These are phyloP conservation scores for Aspergillus japonicus DNA, from an alignment of 2,329 filamentous ascomycete species.

Conservation along the genomic window DNA sequence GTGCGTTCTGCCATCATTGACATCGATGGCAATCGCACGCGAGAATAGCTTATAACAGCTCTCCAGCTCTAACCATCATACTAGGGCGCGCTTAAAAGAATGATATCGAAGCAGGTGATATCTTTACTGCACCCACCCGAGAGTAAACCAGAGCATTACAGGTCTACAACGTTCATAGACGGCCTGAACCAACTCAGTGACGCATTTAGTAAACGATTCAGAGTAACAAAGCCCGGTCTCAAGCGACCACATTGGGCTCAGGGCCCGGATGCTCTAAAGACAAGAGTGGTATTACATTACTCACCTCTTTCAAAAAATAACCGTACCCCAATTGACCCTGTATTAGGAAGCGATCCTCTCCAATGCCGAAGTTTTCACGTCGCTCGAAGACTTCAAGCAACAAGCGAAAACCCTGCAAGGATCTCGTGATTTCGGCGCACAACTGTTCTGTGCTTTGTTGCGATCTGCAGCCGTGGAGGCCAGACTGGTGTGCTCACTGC, in stretches of 20 bases:
- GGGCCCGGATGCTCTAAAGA: slow-evolving; percentile 58
- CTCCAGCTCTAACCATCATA: not conserved
- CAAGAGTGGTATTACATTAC: slow-evolving; percentile 45
- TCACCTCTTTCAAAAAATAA: slow-evolving; percentile 13
- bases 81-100: slow-evolving; percentile 54
- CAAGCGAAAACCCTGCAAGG: slow-evolving; percentile 70
- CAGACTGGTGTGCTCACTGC: slow-evolving; percentile 85
- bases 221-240: slow-evolving; percentile 68
- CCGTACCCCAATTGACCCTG: slow-evolving; percentile 14
- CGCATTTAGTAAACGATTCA: slow-evolving; percentile 69
- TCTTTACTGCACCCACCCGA: slow-evolving; percentile 67
- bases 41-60: not conserved
- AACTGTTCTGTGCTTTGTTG: slow-evolving; percentile 85
- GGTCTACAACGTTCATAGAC: slow-evolving; percentile 72
- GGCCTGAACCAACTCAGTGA: slow-evolving; percentile 69
- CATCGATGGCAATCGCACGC: not conserved
- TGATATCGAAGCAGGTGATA: slow-evolving; percentile 66
- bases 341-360: slow-evolving; percentile 56
- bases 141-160: slow-evolving; percentile 69
- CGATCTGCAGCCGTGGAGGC: slow-evolving; percentile 78
- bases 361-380: slow-evolving; percentile 66
- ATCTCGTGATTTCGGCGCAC: slow-evolving; percentile 84
- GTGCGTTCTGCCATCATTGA: not conserved
- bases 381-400: slow-evolving; percentile 69
- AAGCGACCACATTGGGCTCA: slow-evolving; percentile 74